Evolutionary conservation across 371 early-diverging fungal genomes (phyloP).

Genomic region (Haplosporangium sp.): DNA sequence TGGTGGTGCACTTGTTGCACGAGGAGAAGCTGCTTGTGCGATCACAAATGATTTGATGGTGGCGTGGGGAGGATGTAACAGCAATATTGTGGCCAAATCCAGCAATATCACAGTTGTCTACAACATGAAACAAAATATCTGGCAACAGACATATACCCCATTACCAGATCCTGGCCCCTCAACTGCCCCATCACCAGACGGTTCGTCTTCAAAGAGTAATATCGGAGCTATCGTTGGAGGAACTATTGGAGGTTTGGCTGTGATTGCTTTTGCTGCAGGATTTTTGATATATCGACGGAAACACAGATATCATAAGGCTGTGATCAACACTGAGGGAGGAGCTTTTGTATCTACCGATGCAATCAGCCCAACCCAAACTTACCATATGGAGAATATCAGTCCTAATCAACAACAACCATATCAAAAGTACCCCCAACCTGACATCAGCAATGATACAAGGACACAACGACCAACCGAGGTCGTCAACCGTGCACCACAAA

Average conservation of each 20-base stretch:
- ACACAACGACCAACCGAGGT: conserved; percentile 6
- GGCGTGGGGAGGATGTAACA: conserved; percentile 16
- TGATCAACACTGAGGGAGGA: too few species aligned
- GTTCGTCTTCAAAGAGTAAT: not conserved
- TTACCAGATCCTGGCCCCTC: not conserved
- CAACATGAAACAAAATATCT: conserved; percentile 29
- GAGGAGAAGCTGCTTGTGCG: conserved; percentile 20
- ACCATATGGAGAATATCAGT: not conserved
- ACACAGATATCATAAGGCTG: too few species aligned
- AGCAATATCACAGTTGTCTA: conserved; percentile 17
- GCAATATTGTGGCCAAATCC: not conserved
- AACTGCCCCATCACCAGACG: not conserved
- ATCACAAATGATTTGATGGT: conserved; percentile 32
- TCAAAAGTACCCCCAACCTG: not conserved
- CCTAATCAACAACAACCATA: not conserved
- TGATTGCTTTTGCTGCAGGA: too few species aligned
- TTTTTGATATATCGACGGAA: too few species aligned
- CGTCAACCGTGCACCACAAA: conserved; percentile 7
- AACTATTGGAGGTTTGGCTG: not conserved
- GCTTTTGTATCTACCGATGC: too few species aligned
- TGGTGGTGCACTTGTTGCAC: not conserved
- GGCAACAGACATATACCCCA: conserved; percentile 14
- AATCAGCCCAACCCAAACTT: too few species aligned
- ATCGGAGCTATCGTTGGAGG: conserved; percentile 12
- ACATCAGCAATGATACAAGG: not conserved